These are phyloP conservation scores for Komagataella populi DNA, from an alignment of 805 yeast genomes.

Conservation along the genomic window DNA sequence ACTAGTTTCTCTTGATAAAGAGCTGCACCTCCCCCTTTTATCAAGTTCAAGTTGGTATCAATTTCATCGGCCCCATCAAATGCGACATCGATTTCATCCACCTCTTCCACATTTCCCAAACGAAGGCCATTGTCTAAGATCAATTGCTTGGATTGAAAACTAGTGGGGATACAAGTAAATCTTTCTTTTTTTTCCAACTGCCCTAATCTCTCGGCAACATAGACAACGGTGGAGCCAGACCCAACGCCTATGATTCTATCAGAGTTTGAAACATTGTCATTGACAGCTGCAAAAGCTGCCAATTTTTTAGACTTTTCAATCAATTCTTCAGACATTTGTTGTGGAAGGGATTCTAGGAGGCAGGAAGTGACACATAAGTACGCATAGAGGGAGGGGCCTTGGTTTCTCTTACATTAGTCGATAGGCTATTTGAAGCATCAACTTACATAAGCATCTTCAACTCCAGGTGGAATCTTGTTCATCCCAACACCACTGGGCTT, in stretches of 20 bases:
- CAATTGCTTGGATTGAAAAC: conserved; percentile 84
- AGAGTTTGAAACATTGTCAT: conserved; percentile 57
- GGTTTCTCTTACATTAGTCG: background rate
- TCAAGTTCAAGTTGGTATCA: conserved; percentile 66
- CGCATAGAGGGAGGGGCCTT: background rate
- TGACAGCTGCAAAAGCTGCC: conserved; percentile 89
- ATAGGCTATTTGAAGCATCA: background rate
- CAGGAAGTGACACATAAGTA: background rate
- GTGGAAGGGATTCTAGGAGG: background rate
- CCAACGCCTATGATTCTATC: conserved; percentile 86
- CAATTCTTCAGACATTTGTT: conserved; percentile 7
- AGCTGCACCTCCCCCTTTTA: conserved; percentile 99
- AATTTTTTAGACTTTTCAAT: conserved; percentile 74
- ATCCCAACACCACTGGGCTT: background rate
- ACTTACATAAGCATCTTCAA: background rate
- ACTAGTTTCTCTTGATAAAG: conserved; percentile 92
- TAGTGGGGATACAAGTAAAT: conserved; percentile 85
- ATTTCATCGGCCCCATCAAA: conserved; percentile 99
- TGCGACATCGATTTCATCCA: conserved; percentile 73
- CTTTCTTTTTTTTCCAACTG: conserved; percentile 38
- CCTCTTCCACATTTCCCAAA: conserved; percentile 75
- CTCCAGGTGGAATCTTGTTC: too few relatives aligned
- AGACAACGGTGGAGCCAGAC: conserved; percentile 95
- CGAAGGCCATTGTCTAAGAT: conserved; percentile 70
- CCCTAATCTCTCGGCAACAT: conserved; percentile 89